Evolutionary conservation across 345 rosid species (phyloP), one percentile per base, ranked within the genome.

Genomic region (Bruguiera gymnorhiza): DNA sequence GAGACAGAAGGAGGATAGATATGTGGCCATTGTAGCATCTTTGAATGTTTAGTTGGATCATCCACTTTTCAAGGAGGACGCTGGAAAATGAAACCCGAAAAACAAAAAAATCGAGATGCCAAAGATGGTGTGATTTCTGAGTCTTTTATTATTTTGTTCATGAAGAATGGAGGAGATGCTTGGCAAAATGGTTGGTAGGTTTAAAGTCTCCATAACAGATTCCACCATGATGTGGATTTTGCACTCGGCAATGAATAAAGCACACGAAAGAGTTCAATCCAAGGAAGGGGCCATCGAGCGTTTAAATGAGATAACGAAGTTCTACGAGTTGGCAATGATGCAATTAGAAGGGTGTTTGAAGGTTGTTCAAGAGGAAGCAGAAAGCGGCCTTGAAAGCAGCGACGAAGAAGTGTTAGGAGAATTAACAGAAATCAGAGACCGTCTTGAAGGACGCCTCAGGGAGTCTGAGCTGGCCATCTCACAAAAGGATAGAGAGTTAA

Each of bases 211-310:
- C 23, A 74, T 86, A 24, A 80, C 86, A 36, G 97, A 91, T 74
- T 87, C 98, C 3, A 88, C 92, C 0, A 93, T 86, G 94, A 93
- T 89, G 98, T 79, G 86, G 73, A 87, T 89, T 68, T 85, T 93
- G 18, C 86, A 86, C 62, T 71, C 73, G 23, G 90, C 92, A 34
- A 91, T 91, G 97, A 87, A 93, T 65, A 86, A 75, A 75, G 93
- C 97, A 0, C 93, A 93, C 11, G 88, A 83, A 60, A 86, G 87
- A 60, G 87, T 87, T 46, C 90, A 83, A 75, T 82, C 88, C 7
- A 86, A 84, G 66, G 83, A 79, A 13, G 92, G 96, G 5, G 84
- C 80, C 34, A 78, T 91, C 60, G 81, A 83, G 9, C 86, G 97
- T 39, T 84, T 93, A 53, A 86, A 82, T 2, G 96, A 86, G 61